A percentile compares a stretch with the other conserved stretches of the same genome.
These are phyloP conservation scores for Ceratobasidium sp. DNA, from an alignment of 1,284 basidiomycete genomes.

Conservation along the genomic window DNA sequence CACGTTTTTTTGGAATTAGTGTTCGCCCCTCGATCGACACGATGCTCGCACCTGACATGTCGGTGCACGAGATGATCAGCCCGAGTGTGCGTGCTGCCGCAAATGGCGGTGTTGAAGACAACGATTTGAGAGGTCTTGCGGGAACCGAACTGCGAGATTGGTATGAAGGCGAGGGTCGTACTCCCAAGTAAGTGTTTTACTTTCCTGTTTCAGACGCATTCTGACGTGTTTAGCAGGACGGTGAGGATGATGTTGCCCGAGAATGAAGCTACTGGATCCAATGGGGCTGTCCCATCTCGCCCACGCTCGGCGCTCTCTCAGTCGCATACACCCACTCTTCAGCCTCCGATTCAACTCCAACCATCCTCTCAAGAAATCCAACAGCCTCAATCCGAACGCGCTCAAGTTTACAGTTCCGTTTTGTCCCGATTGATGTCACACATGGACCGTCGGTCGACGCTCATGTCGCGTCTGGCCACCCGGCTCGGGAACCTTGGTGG, in stretches of 20 bases:
- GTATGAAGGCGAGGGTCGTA: conserved; percentile 18
- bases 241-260: conserved; percentile 33
- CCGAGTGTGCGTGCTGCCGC: conserved; percentile 8
- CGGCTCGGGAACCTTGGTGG: conserved; percentile 22
- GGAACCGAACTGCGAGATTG: conserved; percentile 30
- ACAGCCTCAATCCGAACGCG: conserved; percentile 21
- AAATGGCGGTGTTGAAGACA: not conserved
- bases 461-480: conserved; percentile 33
- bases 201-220: not conserved
- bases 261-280: not conserved
- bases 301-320: conserved; percentile 26
- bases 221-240: conserved; percentile 5
- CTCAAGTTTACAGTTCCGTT: conserved; percentile 11
- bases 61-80: conserved; percentile 32
- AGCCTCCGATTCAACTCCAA: not conserved
- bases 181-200: conserved; percentile 27
- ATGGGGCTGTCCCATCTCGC: not conserved
- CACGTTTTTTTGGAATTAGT: not conserved
- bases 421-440: conserved; percentile 27
- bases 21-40: conserved; percentile 16
- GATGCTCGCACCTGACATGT: not conserved
- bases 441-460: conserved; percentile 30
- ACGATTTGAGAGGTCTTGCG: conserved; percentile 11
- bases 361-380: conserved; percentile 1
- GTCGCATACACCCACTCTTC: not conserved